These are phyloP conservation scores for Dunaliella primolecta DNA, from an alignment of 139 green algal genomes.

Conservation along the genomic window DNA sequence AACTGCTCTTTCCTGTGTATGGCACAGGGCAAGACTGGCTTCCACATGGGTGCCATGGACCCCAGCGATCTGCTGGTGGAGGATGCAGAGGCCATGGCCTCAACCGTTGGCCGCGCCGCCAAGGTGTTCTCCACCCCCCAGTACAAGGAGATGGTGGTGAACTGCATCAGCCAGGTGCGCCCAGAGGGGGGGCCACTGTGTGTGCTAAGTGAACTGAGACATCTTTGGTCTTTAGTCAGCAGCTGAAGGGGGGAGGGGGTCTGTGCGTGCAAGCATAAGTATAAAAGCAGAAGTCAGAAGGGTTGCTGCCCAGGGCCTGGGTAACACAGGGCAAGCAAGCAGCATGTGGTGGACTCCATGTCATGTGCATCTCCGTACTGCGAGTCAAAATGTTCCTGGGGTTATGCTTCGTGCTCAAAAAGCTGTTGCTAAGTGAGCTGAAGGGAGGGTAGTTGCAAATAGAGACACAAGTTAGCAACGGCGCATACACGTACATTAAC, in stretches of 20 bases:
- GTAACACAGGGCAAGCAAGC: no score
- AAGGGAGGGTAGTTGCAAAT: no score
- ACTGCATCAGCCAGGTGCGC: slow-evolving; percentile 72
- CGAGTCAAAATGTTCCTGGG: no score
- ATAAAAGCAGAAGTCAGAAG: background rate
- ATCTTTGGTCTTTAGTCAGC: background rate
- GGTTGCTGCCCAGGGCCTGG: background rate
- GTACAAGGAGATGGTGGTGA: slow-evolving; percentile 83
- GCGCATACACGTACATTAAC: background rate
- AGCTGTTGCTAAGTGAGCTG: no score
- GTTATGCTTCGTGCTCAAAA: no score
- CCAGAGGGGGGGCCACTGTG: background rate
- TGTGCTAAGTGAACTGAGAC: no score
- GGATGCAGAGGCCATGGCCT: slow-evolving; percentile 77
- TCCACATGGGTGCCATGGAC: slow-evolving; percentile 73
- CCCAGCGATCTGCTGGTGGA: slow-evolving; percentile 62
- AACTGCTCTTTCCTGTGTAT: no score
- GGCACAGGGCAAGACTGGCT: slow-evolving; percentile 87
- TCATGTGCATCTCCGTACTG: no score
- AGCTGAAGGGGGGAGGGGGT: background rate
- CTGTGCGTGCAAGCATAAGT: background rate
- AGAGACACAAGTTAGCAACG: no score
- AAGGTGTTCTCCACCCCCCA: slow-evolving; percentile 68
- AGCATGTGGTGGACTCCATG: no score
- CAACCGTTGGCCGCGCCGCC: slow-evolving; percentile 54